A percentile compares a stretch with the other conserved stretches of the same genome.
phyloP scores from a whole-genome alignment of 2,329 filamentous ascomycete species.

The Pestalotiopsis sp. region DNA sequence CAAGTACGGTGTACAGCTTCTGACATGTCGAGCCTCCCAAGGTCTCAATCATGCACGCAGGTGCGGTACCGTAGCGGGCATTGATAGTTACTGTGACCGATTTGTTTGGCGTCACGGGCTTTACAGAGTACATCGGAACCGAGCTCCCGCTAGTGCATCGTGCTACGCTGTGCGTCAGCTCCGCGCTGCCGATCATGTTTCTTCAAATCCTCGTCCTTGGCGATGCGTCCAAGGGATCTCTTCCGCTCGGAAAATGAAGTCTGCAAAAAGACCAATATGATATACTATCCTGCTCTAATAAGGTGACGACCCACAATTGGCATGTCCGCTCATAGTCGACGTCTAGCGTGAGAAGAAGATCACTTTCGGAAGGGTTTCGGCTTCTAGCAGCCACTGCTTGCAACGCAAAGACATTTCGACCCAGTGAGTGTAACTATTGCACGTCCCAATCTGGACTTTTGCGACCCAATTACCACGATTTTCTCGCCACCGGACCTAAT shows the following conservation, averaged over 20 bases:
- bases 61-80: no score
- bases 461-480: not conserved
- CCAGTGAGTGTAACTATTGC: not conserved
- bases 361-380: not conserved
- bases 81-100: not conserved
- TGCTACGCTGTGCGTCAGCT: not conserved
- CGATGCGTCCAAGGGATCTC: not conserved
- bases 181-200: not conserved
- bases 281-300: not conserved
- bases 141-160: constrained; percentile 3
- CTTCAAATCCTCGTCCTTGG: not conserved
- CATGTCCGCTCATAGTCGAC: not conserved
- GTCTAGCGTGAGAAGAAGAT: not conserved
- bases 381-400: not conserved
- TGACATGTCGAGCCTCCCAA: no score
- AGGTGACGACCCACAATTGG: not conserved
- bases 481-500: not conserved
- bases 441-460: not conserved
- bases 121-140: not conserved
- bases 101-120: not conserved
- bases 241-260: not conserved
- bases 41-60: no score
- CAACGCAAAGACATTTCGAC: not conserved
- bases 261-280: not conserved
- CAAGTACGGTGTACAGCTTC: no score